Evolutionary conservation across 73 alveolate species (phyloP).

Genomic region (Effrenium voratum): DNA sequence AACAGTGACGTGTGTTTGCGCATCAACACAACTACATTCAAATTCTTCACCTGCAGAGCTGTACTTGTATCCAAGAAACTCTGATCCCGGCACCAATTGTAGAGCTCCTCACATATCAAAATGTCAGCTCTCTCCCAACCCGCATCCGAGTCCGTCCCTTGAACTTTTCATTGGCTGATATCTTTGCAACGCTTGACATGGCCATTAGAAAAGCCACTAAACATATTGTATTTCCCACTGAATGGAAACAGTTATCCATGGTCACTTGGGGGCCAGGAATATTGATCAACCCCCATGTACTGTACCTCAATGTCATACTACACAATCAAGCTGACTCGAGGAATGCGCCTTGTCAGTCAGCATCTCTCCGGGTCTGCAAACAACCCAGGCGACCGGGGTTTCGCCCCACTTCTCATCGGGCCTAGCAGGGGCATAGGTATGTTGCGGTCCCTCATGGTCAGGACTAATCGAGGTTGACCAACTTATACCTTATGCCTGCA

Average conservation of each 20-base stretch:
- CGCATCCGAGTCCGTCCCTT: background rate
- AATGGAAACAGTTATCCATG: no score
- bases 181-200: no score
- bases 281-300: no score
- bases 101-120: constrained; percentile 82
- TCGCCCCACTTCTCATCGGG: constrained; percentile 93
- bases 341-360: constrained; percentile 69
- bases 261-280: no score
- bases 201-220: no score
- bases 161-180: background rate
- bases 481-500: no score
- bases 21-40: background rate
- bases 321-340: no score
- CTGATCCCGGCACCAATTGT: constrained; percentile 86
- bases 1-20: background rate
- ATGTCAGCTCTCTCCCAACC: background rate
- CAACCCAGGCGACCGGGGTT: constrained; percentile 91
- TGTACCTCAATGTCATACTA: no score
- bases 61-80: constrained; percentile 2
- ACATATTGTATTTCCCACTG: no score
- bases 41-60: background rate
- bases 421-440: constrained; percentile 22
- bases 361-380: constrained; percentile 57
- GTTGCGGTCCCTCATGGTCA: no score
- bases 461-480: no score